phyloP scores from a whole-genome alignment of 192 early-diverging fungal species.

The Geranomyces variabilis region DNA sequence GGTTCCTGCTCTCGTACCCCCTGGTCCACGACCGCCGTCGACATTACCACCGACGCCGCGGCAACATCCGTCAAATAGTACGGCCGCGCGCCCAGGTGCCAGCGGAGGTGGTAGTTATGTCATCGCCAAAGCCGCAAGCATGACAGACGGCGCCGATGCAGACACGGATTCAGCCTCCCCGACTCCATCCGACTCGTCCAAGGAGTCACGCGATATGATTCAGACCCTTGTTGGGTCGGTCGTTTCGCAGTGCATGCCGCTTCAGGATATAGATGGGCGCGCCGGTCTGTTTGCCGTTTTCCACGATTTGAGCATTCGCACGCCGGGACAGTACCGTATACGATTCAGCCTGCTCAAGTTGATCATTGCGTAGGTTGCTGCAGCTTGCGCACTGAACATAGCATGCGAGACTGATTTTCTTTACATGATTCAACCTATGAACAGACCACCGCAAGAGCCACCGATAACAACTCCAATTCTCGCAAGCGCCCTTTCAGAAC shows the following conservation, averaged over 20 bases:
- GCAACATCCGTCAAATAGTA: too few relatives aligned
- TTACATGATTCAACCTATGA: background rate
- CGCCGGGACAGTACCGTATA: constrained; percentile 44
- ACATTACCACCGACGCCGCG: too few relatives aligned
- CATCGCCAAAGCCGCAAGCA: background rate
- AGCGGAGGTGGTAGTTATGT: too few relatives aligned
- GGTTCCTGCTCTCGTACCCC: too few relatives aligned
- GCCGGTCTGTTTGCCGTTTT: constrained; percentile 55
- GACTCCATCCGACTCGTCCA: too few relatives aligned
- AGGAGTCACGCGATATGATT: constrained; percentile 25
- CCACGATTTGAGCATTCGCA: constrained; percentile 48
- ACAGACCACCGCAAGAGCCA: background rate
- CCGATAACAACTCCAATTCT: constrained; percentile 23
- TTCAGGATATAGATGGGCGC: constrained; percentile 36
- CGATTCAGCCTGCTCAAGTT: constrained; percentile 35
- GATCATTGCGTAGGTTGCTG: constrained; percentile 8
- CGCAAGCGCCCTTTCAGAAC: constrained; percentile 14
- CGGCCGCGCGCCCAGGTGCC: too few relatives aligned
- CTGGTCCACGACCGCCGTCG: too few relatives aligned
- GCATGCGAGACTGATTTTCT: background rate
- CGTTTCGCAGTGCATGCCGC: constrained; percentile 19
- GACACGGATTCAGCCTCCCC: background rate
- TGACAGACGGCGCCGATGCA: background rate
- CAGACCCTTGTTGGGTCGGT: constrained; percentile 37
- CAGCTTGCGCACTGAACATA: background rate